These are phyloP conservation scores for Aleurites moluccanus DNA, from an alignment of 441 rosid genomes.

Conservation along the genomic window DNA sequence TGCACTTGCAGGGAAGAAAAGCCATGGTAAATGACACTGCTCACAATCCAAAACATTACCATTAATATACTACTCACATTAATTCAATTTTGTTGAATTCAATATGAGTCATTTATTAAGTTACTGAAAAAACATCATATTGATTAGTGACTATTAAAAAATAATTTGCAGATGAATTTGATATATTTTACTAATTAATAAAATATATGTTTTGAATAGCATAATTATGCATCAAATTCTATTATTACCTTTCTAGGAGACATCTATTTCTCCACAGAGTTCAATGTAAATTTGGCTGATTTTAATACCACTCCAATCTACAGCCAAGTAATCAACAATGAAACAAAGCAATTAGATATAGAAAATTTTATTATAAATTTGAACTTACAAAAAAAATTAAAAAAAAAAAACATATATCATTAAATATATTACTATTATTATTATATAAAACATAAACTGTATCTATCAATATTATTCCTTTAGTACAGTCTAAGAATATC, in stretches of 20 bases:
- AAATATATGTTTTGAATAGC: too few relatives aligned
- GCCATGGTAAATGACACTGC: conserved; percentile 53
- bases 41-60: background rate
- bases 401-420: too few relatives aligned
- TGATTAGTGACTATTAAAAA: background rate
- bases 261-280: conserved; percentile 65
- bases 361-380: background rate
- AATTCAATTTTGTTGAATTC: too few relatives aligned
- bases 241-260: conserved; percentile 55
- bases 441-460: too few relatives aligned
- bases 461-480: too few relatives aligned
- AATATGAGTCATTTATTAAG: background rate
- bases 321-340: conserved; percentile 1
- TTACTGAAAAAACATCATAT: too few relatives aligned
- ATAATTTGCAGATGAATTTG: background rate
- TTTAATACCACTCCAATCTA: conserved; percentile 61
- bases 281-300: conserved; percentile 52
- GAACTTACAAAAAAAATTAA: too few relatives aligned
- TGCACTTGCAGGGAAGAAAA: conserved; percentile 63
- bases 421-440: too few relatives aligned
- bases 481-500: too few relatives aligned
- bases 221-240: background rate
- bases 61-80: background rate
- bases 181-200: too few relatives aligned
- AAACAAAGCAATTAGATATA: background rate